Evolutionary conservation across 2,329 filamentous ascomycete genomes (phyloP).

Genomic region (Aspergillus flavus): DNA sequence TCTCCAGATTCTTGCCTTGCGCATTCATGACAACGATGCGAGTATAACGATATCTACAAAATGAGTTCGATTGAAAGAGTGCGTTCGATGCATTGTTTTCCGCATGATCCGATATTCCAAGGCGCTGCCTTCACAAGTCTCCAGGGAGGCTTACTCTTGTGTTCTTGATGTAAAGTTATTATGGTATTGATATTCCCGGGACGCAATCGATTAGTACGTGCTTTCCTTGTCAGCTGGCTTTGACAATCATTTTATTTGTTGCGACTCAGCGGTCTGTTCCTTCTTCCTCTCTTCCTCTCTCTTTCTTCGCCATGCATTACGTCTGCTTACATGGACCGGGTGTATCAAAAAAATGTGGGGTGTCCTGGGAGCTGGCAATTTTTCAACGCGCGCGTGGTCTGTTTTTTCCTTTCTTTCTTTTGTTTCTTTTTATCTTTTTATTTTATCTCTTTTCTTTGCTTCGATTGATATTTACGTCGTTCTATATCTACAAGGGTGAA

Average conservation of each 20-base stretch:
- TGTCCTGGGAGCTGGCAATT: slow-evolving; percentile 21
- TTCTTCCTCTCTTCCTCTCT: slow-evolving; percentile 14
- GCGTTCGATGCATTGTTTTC: neutral
- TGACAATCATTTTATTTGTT: slow-evolving; percentile 7
- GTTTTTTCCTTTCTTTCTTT: slow-evolving; percentile 16
- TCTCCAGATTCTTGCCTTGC: slow-evolving; percentile 5
- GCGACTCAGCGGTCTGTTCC: slow-evolving; percentile 10
- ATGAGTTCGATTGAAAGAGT: neutral
- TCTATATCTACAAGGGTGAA: slow-evolving; percentile 10
- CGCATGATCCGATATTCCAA: slow-evolving; percentile 13
- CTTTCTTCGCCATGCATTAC: slow-evolving; percentile 1
- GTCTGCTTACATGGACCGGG: neutral
- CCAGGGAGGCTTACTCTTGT: slow-evolving; percentile 13
- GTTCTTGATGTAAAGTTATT: slow-evolving; percentile 22
- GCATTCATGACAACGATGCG: neutral
- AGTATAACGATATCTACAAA: neutral
- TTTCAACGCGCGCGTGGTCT: slow-evolving; percentile 2
- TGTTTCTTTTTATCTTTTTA: slow-evolving; percentile 20
- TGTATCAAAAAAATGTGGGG: slow-evolving; percentile 2
- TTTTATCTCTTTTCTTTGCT: slow-evolving; percentile 16
- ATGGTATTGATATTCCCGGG: slow-evolving; percentile 17
- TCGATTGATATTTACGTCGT: slow-evolving; percentile 14
- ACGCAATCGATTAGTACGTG: slow-evolving; percentile 11
- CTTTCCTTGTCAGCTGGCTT: slow-evolving; percentile 12
- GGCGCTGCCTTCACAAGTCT: slow-evolving; percentile 15